Evolutionary conservation across 164 flowering plant species (phyloP).

Genomic region (Amborella trichopoda): DNA sequence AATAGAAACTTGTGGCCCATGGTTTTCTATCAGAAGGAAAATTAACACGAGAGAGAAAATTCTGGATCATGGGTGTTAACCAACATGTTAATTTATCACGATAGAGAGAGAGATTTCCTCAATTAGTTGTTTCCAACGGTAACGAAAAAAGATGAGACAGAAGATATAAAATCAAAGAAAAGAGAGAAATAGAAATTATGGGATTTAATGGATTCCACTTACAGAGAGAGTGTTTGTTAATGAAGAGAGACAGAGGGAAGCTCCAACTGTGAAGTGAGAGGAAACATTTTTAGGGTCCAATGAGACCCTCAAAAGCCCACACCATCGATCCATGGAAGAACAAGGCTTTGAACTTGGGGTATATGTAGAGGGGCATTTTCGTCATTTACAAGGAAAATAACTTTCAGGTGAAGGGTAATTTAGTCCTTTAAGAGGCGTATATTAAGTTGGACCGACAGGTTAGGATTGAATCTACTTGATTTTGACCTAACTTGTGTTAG

Average conservation of each 20-base stretch:
- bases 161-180: not conserved
- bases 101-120: no score
- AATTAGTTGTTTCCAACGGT: not conserved
- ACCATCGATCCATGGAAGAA: slow-evolving; percentile 17
- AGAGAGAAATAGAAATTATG: not conserved
- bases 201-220: slow-evolving; percentile 10
- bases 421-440: no score
- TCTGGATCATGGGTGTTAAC: no score
- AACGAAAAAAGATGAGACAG: not conserved
- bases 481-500: no score
- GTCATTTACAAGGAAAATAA: no score
- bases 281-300: slow-evolving; percentile 15
- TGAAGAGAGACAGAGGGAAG: slow-evolving; percentile 59
- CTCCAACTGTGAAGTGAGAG: slow-evolving; percentile 41
- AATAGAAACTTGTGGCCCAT: no score
- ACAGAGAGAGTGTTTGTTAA: slow-evolving; percentile 36
- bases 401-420: no score
- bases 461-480: no score
- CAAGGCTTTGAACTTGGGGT: no score
- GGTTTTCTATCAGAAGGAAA: not conserved
- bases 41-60: not conserved
- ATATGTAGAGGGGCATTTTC: no score
- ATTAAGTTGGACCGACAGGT: no score
- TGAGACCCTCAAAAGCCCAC: slow-evolving; percentile 40
- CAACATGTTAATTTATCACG: no score